Percentiles rank a stretch among this genome's conserved stretches.
Evolutionary conservation across 2,329 filamentous ascomycete genomes (phyloP).

Genomic region (Capronia coronata): DNA sequence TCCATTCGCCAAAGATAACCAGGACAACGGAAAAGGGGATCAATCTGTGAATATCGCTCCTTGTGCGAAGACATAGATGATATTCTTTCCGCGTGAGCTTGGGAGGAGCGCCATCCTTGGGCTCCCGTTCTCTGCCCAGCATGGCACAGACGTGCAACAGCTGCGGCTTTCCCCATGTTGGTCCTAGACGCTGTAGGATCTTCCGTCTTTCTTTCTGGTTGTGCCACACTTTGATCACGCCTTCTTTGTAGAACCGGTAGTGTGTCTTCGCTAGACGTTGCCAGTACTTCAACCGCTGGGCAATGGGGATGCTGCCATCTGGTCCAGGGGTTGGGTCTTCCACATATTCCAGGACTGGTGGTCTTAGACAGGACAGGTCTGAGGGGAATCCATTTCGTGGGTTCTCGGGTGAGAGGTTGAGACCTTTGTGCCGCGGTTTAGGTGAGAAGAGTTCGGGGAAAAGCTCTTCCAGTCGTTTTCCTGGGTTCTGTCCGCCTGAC

Average conservation of each 20-base stretch:
- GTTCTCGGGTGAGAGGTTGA: neutral
- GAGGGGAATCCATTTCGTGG: neutral
- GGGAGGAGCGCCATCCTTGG: constrained; percentile 39
- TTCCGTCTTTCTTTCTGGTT: constrained; percentile 50
- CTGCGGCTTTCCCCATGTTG: neutral
- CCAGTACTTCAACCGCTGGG: constrained; percentile 41
- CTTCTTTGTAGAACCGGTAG: constrained; percentile 76
- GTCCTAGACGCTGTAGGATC: constrained; percentile 24
- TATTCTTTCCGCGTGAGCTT: constrained; percentile 59
- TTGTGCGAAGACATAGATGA: constrained; percentile 61
- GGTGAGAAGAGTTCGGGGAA: neutral
- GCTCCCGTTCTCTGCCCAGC: neutral
- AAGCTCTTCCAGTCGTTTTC: neutral
- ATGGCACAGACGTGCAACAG: neutral
- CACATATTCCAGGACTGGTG: constrained; percentile 3
- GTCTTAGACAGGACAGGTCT: constrained; percentile 7
- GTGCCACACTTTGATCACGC: constrained; percentile 61
- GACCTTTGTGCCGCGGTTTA: neutral
- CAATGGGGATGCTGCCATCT: constrained; percentile 4
- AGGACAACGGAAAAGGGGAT: constrained; percentile 72
- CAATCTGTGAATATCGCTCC: constrained; percentile 67
- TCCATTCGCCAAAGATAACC: constrained; percentile 77
- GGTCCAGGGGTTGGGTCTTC: neutral
- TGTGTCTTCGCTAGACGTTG: constrained; percentile 66
- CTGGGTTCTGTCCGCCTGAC: neutral